These are phyloP conservation scores for Capsicum chinense DNA, from an alignment of 257 asterid species.

Conservation along the genomic window DNA sequence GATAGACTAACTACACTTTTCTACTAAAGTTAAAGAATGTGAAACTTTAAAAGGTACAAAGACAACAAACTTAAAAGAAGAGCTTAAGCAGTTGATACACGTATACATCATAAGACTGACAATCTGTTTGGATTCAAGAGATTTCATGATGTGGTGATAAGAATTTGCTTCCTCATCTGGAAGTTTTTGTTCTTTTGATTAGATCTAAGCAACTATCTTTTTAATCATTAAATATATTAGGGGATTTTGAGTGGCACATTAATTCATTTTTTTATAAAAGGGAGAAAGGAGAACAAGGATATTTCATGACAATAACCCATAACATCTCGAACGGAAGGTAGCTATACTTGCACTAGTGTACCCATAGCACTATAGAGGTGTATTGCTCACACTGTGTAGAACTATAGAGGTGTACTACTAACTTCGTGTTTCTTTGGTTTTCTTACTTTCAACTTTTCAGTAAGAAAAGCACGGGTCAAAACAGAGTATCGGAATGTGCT, in stretches of 20 bases:
- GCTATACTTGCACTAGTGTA: not conserved
- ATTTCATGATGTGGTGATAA: not conserved
- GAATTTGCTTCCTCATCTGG: constrained; percentile 2
- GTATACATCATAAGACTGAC: not conserved
- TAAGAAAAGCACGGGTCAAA: not conserved
- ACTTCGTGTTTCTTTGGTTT: not conserved
- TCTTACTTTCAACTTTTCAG: not conserved
- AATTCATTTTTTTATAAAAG: not conserved
- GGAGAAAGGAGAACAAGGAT: not conserved
- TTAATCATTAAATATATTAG: not conserved
- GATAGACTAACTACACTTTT: not conserved
- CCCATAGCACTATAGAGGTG: not conserved
- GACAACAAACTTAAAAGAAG: not conserved
- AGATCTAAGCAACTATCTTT: not conserved
- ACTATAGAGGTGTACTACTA: not conserved
- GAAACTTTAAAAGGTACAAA: not conserved
- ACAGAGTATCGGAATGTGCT: too few species aligned
- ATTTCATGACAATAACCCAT: not conserved
- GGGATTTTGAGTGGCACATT: not conserved
- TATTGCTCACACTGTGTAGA: not conserved
- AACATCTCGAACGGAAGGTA: not conserved
- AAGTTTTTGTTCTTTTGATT: not conserved
- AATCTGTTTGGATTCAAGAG: not conserved
- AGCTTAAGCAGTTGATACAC: not conserved
- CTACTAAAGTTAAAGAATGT: constrained; percentile 6